Evolutionary conservation across 2,329 filamentous ascomycete genomes (phyloP).

Genomic region (Zymoseptoria tritici): DNA sequence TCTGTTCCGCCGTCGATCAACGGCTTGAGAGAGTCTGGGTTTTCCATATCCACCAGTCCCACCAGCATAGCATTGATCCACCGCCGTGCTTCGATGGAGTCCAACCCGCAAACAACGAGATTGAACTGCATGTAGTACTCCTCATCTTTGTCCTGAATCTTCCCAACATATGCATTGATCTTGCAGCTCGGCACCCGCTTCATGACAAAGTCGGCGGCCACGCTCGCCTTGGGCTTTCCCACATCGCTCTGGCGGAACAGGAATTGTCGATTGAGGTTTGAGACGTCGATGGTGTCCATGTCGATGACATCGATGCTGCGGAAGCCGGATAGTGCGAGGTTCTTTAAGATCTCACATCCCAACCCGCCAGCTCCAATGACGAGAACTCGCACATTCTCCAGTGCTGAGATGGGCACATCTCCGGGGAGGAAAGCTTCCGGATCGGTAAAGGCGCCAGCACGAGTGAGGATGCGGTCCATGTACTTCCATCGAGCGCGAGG

Average conservation of each 20-base stretch:
- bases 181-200: conserved; percentile 79
- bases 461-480: conserved; percentile 71
- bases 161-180: conserved; percentile 89
- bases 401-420: conserved; percentile 45
- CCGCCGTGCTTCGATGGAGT: conserved; percentile 93
- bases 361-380: conserved; percentile 82
- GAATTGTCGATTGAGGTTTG: conserved; percentile 95
- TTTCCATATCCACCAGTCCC: conserved; percentile 76
- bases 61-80: conserved; percentile 97
- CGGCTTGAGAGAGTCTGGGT: conserved; percentile 81
- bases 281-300: conserved; percentile 99
- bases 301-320: conserved; percentile 98
- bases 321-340: conserved; percentile 90
- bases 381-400: conserved; percentile 58
- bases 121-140: conserved; percentile 97
- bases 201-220: conserved; percentile 87
- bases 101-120: conserved; percentile 84
- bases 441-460: conserved; percentile 74
- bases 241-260: conserved; percentile 89
- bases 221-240: conserved; percentile 86
- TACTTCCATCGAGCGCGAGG: conserved; percentile 53
- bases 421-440: conserved; percentile 40
- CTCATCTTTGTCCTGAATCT: conserved; percentile 94
- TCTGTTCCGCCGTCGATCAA: conserved; percentile 95
- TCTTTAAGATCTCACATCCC: conserved; percentile 94